Base-by-base conservation (phyloP, 1,284 basidiomycete species). In the Paramarasmius palmivorus region DNA sequence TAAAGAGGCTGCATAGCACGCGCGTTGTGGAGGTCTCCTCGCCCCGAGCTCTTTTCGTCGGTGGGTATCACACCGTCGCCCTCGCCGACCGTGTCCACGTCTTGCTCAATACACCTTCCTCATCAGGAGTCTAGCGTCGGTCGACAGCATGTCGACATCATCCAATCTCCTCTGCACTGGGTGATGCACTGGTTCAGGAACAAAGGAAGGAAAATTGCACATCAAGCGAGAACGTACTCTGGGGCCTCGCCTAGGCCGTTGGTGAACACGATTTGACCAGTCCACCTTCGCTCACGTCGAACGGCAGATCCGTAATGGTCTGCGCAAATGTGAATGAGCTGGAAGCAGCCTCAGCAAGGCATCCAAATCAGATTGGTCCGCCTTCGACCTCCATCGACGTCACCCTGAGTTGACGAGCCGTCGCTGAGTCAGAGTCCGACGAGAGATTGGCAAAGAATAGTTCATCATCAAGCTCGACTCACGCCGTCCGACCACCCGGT, bases 381-480 rank as follows among this genome's bases (percentile, higher is more conserved):
- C 67, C 74, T 42, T 74, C 77, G 35, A 76, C n/a, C 65, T 25
- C 53, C 66, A 7, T 63, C 70, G 48, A 70, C 71, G 44, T 69
- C 72, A 48, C 76, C 75, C 36, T 71, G 69, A 12, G 68, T 68
- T 12, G 62, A 65, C 20, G 62, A 64, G 12, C 60, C 53, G 39
- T 63, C 25, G 44, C 44, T 63, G 15, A n/a, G n/a, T 67, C 68
- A 6, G 64, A 63, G 15, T 50, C 49, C 12, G 49, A 39, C 14
- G 47, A 81, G 32, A 91, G 77, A 63, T 88, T 86, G 37, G 84
- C 81, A 63, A 90, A 91, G 70, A 90, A 90, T 0, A 92, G 65
- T 59, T 91, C 88, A 3, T 88, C 89, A 58, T 91, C 88, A 88
- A 89, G 54, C 79, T 82, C 1, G 81, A 86, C 62, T 89, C 87